Evolutionary conservation across 352 stramenopile species (phyloP).

Genomic region (Thraustochytrium striatum): DNA sequence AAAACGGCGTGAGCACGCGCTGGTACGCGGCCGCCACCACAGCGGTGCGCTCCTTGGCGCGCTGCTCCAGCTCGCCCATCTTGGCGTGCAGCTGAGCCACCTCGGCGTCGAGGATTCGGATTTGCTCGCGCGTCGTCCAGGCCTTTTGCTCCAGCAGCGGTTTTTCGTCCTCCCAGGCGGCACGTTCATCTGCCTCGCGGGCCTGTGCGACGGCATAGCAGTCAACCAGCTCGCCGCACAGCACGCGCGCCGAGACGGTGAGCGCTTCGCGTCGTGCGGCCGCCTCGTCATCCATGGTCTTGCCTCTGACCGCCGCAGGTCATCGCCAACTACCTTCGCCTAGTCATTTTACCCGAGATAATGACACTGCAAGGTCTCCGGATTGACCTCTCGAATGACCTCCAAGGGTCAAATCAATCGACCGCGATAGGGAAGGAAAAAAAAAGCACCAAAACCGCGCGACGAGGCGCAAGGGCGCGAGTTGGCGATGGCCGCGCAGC

Average conservation of each 20-base stretch:
- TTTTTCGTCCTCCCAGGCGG: conserved; percentile 1
- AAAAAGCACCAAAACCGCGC: no score
- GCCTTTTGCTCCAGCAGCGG: conserved; percentile 26
- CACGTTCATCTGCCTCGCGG: background rate
- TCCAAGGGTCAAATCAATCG: no score
- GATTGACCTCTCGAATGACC: no score
- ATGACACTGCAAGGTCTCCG: no score
- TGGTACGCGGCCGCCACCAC: background rate
- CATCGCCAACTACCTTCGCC: no score
- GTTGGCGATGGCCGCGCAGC: no score
- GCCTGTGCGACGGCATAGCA: background rate
- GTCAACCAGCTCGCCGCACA: background rate
- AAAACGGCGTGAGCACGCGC: conserved; percentile 6
- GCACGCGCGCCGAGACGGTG: background rate
- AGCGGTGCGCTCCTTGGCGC: background rate
- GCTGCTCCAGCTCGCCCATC: background rate
- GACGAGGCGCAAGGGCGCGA: no score
- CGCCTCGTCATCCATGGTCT: conserved; percentile 5
- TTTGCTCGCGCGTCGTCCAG: conserved; percentile 19
- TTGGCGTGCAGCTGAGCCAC: conserved; percentile 1
- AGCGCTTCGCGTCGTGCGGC: conserved; percentile 4
- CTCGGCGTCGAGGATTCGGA: conserved; percentile 32
- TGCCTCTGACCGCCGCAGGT: no score
- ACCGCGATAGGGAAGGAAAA: no score
- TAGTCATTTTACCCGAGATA: no score